Evolutionary conservation across 2,329 filamentous ascomycete genomes (phyloP), one percentile per base, ranked within the genome.

Genomic region (Magnaporthiopsis poae): DNA sequence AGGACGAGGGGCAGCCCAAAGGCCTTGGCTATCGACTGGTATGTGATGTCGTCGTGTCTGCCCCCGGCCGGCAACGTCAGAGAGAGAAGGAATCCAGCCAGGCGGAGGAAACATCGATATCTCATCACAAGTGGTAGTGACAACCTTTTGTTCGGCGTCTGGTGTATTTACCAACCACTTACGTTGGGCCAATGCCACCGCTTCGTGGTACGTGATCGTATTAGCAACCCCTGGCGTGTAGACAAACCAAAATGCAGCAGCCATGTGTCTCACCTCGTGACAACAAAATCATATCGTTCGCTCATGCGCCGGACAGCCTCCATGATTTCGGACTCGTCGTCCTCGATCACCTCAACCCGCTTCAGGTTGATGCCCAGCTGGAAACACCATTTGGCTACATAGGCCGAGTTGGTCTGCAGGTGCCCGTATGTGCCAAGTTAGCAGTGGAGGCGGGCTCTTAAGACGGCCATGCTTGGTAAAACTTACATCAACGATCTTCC

Each of bases 41-140:
- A 99, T 33, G 95, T 98, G 71, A 98, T 98, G 75, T 99, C 95
- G 77, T 99, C 95, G 80, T 98, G 94, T 66, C 91, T 96, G 71
- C 69, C 66, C 46, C 46, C 8, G 3, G 3, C 46, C 21, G 46
- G n/a, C 46, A 13, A 11, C 5, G 46, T 56, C 46, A 56, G 46
- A 56, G 21, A 52, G 46, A 3, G 18, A 25, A 12, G 35, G 12
- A n/a, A 25, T 7, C 18, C 21, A 25, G 18, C 7, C 46, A 56
- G 46, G 9, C 8, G 35, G 35, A 9, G 31, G 5, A 31, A 31
- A 31, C 18, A 46, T 52, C 39, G 11, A 31, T 4, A 18, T 21
- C 3, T 5, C 18, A 25, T 56, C 21, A 11, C 21, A 56, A 5
- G 9, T 8, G 35, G 8, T 8, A 9, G 35, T 2, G 35, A 8